Base-by-base conservation (phyloP, 2,329 filamentous ascomycete genomes). In the Alternaria novae-zelandiae region DNA sequence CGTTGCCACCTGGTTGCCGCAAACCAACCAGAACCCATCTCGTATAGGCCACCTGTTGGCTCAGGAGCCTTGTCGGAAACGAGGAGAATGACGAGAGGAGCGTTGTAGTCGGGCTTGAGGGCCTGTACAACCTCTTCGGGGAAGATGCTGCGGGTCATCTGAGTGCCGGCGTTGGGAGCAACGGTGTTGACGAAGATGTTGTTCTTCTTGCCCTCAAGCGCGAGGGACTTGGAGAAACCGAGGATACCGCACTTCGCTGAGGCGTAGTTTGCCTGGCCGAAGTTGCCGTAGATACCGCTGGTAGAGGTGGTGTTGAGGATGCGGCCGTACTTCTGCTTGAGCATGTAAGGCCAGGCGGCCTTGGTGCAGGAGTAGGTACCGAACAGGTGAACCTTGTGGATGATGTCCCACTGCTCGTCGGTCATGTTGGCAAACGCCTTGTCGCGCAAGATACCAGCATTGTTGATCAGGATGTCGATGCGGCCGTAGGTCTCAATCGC, bases 151-250 rank as follows among this genome's bases (percentile, higher is more conserved):
- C 90, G 88, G 59, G 96, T 99, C 92, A 99, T 96, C 78, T 91
- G 90, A 47, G 96, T 99, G 73, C 96, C 96, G 43, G 96, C 96
- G 77, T 98, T 99, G 72, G 96, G 96, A 23, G 96, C 96, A 76
- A 99, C 97, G 62, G 94, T 97, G 87, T 99, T 99, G 81, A 97
- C 93, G 75, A 89, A 94, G 82, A 99, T 98, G 86, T 97, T 97
- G 87, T 99, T 94, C 86, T 98, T 98, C 78, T 88, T 87, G 74
- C 96, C 96, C 83, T 99, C 96, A 54, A 96, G 87, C 55, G 96
- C 96, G 59, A 99, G 88, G 54, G 96, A 93, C 73, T 94, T 92
- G 44, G 94, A 97, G 86, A 99, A 93, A 65, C 96, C 96, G 45
- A 99, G 90, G 70, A 99, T 98, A 83, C 93, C 96, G 71, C 67